These are phyloP conservation scores for Echinochloa phyllopogon DNA, from an alignment of 176 grass and related monocot genomes.

Conservation along the genomic window DNA sequence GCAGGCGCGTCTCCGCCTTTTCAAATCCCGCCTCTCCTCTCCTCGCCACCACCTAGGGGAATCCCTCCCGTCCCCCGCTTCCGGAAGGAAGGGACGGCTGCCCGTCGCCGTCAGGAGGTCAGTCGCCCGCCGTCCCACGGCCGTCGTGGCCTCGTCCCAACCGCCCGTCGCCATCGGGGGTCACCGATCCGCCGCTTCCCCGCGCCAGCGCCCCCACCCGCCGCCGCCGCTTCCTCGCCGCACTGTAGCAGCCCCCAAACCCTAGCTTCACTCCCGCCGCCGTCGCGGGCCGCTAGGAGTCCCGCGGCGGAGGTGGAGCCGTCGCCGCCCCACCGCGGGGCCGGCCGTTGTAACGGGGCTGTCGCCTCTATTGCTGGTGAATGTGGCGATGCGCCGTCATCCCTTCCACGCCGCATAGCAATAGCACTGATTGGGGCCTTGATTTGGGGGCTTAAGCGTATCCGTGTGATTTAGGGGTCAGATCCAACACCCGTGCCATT, in stretches of 20 bases:
- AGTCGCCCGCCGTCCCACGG: not conserved
- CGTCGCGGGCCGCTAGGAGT: not conserved
- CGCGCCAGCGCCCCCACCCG: no score
- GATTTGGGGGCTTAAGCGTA: no score
- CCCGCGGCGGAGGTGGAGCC: not conserved
- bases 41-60: no score
- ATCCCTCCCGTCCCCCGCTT: no score
- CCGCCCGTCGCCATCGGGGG: not conserved
- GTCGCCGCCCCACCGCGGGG: not conserved
- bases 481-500: not conserved
- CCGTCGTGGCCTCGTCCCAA: not conserved
- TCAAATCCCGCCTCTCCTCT: no score
- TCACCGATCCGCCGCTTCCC: not conserved
- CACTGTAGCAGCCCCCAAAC: not conserved
- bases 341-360: not conserved
- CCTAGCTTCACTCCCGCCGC: not conserved
- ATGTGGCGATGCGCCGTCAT: not conserved
- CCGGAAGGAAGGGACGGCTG: no score
- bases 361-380: fast-evolving
- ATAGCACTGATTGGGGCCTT: not conserved
- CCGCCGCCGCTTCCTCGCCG: not conserved
- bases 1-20: no score
- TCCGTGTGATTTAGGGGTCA: not conserved
- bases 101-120: constrained; percentile 37
- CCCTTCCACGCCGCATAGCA: not conserved